Conservation (phyloP, 1,139 yeast species). For the Suhomyces anneliseae region DNA sequence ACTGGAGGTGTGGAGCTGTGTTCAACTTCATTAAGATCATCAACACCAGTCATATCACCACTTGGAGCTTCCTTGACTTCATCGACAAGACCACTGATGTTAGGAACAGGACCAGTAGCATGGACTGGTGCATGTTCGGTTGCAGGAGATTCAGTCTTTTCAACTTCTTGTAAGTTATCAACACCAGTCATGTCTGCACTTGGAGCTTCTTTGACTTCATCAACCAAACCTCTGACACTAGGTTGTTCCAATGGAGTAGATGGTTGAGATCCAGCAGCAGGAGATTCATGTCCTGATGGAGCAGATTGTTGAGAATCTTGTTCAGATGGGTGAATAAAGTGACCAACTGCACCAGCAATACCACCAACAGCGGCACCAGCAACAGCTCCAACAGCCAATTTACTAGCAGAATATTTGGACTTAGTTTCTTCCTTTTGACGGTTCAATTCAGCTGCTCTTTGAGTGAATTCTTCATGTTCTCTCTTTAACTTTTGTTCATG, state of each 20-base stretch:
- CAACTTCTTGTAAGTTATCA: slow-evolving; percentile 21
- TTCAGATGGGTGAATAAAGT: slow-evolving; percentile 5
- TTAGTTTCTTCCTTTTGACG: slow-evolving; percentile 36
- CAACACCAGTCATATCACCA: slow-evolving; percentile 32
- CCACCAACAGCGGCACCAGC: slow-evolving; percentile 29
- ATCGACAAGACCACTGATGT: slow-evolving; percentile 22
- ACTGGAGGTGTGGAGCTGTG: slow-evolving; percentile 1
- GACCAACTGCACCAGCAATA: slow-evolving; percentile 20
- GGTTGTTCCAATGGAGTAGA: neutral
- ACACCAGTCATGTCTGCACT: slow-evolving; percentile 29
- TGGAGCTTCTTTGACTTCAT: slow-evolving; percentile 24
- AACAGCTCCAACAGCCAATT: slow-evolving; percentile 29
- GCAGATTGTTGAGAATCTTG: neutral
- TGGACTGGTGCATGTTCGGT: neutral
- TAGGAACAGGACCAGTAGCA: neutral
- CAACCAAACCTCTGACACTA: slow-evolving; percentile 19
- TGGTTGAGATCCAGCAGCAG: neutral
- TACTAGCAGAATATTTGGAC: slow-evolving; percentile 21
- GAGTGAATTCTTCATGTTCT: slow-evolving; percentile 5
- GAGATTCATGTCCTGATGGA: neutral
- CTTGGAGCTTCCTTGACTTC: slow-evolving; percentile 27
- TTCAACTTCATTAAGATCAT: slow-evolving; percentile 18
- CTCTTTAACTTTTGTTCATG: slow-evolving; percentile 6
- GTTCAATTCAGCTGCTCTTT: slow-evolving; percentile 29
- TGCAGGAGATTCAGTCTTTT: slow-evolving; percentile 3